Percentiles rank a stretch among this genome's conserved stretches.
phyloP scores from a whole-genome alignment of 345 rosid species.

The Corchorus olitorius region DNA sequence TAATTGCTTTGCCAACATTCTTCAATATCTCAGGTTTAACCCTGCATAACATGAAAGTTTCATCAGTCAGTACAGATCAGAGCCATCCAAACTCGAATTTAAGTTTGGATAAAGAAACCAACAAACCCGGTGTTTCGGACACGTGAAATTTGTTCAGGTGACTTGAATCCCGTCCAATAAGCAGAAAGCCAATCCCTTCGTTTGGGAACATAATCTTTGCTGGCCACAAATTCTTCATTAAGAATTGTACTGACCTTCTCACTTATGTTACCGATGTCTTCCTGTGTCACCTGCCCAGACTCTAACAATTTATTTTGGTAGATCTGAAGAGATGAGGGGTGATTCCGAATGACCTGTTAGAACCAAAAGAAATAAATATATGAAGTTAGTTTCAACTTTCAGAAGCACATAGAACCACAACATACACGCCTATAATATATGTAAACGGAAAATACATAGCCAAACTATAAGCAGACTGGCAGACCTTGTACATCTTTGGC shows the following conservation, averaged over 20 bases:
- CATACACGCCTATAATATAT: neutral
- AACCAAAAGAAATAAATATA: slow-evolving; percentile 14
- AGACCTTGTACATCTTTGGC: slow-evolving; percentile 82
- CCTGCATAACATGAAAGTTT: slow-evolving; percentile 40
- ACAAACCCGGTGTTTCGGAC: slow-evolving; percentile 73
- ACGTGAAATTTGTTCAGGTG: slow-evolving; percentile 83
- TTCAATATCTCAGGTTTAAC: slow-evolving; percentile 85
- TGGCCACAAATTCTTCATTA: slow-evolving; percentile 67
- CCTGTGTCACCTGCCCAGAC: slow-evolving; percentile 59
- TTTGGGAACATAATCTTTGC: slow-evolving; percentile 71
- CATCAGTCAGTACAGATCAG: neutral
- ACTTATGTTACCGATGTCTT: slow-evolving; percentile 56
- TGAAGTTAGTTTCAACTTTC: neutral
- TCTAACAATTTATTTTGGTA: slow-evolving; percentile 65
- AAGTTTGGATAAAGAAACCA: slow-evolving; percentile 9
- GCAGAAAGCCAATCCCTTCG: slow-evolving; percentile 86
- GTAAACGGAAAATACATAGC: neutral
- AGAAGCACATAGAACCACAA: neutral
- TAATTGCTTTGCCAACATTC: slow-evolving; percentile 77
- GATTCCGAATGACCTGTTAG: slow-evolving; percentile 64
- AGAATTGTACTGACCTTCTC: slow-evolving; percentile 68
- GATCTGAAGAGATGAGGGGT: slow-evolving; percentile 70
- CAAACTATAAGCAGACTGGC: slow-evolving; percentile 15
- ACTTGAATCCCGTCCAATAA: slow-evolving; percentile 78
- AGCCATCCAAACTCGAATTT: neutral